A percentile compares a stretch with the other conserved stretches of the same genome.
phyloP scores from a whole-genome alignment of 1,284 basidiomycete species.

The Cryptococcus sp. region DNA sequence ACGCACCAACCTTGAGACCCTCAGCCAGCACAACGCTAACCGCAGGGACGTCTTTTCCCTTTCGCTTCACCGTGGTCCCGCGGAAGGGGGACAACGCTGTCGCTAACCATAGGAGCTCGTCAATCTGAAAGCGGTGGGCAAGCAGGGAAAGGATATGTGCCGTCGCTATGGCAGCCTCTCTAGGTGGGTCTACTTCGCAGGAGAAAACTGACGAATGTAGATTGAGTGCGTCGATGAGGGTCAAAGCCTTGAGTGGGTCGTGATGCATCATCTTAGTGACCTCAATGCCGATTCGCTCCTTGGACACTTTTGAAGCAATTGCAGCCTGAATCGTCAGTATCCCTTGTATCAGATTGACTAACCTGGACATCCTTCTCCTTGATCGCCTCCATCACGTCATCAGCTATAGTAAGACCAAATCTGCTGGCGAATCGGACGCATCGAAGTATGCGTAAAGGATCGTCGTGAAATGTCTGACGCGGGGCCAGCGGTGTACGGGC shows the following conservation, averaged over 20 bases:
- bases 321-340: conserved; percentile 59
- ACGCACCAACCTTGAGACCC: conserved; percentile 64
- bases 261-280: conserved; percentile 84
- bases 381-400: conserved; percentile 68
- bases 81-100: conserved; percentile 68
- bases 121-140: conserved; percentile 44
- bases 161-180: conserved; percentile 59
- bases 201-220: conserved; percentile 73
- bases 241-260: conserved; percentile 71
- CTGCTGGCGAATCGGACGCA: conserved; percentile 90
- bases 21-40: conserved; percentile 75
- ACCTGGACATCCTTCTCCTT: conserved; percentile 72
- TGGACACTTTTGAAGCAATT: conserved; percentile 74
- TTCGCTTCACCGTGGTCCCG: conserved; percentile 62
- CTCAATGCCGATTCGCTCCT: conserved; percentile 88
- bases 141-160: conserved; percentile 64
- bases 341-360: conserved; percentile 14
- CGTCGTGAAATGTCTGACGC: conserved; percentile 85
- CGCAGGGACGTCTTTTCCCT: conserved; percentile 65
- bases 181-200: conserved; percentile 57
- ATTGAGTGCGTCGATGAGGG: conserved; percentile 68
- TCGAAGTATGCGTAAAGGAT: conserved; percentile 87
- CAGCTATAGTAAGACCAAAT: conserved; percentile 79
- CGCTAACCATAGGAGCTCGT: conserved; percentile 71
- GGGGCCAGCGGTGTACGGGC: conserved; percentile 90